Evolutionary conservation across 495 filamentous ascomycete species (phyloP), one percentile per base, ranked within the genome.

Genomic region (Diplogelasinospora grovesii): DNA sequence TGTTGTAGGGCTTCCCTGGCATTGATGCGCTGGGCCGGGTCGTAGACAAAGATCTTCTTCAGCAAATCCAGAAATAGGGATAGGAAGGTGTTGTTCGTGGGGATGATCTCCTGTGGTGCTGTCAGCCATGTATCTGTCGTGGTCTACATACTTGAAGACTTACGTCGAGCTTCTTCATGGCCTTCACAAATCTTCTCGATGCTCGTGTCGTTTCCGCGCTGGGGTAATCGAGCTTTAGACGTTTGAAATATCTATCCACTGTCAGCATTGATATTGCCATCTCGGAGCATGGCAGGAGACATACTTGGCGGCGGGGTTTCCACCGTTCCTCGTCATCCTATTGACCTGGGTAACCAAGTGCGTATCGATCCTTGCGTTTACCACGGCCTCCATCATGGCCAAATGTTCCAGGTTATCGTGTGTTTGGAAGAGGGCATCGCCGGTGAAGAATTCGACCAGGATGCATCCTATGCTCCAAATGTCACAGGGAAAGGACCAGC

Each of bases 391-490:
- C 92, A 98, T 98, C 92, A 98, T 98, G n/a, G 89, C 92, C 31
- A 98, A 68, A 66, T 98, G 92, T 58, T 97, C 92, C 5, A 96
- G 76, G 51, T 97, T 97, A 66, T 98, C 92, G 53, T 97, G 92
- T 0, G 92, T 97, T 61, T 98, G 92, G 58, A 98, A 98, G 3
- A 98, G 68, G 13, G 93, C 92, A 63, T 98, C 93, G 3, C 93
- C 92, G 2, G 93, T 98, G 58, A 87, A 98, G 63, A 97, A 98
- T 51, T 98, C 92, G n/a, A 98, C 93, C 28, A 98, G 66, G 46
- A 98, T 98, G 52, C 92, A 98, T 5, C 93, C 93, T 36, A 98
- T 96, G 68, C 90, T 97, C 93, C 92, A 98, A 31, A 98, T 89
- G 54, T 98, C 92, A 55, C 93, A 97, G 0, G 92, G 90, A 58